Conservation (phyloP, 2,329 filamentous ascomycete species). For the Aspergillus quadricinctus region DNA sequence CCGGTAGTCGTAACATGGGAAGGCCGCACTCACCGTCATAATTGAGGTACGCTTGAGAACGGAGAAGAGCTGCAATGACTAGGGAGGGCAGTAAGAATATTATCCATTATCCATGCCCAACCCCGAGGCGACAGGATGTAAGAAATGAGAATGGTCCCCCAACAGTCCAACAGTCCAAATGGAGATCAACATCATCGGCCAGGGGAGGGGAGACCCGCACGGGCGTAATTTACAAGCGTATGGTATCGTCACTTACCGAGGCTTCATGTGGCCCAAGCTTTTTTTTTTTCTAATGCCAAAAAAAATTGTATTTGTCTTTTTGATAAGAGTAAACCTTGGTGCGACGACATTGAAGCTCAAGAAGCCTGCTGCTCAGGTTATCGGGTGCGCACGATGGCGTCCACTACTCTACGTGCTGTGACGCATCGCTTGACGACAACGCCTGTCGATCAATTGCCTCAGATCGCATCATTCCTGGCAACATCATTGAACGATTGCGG, state of each 20-base stretch:
- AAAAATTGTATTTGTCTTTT: slow-evolving; percentile 6
- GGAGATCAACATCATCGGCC: slow-evolving; percentile 20
- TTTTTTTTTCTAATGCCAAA: neutral
- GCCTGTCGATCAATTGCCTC: slow-evolving; percentile 67
- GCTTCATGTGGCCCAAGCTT: slow-evolving; percentile 30
- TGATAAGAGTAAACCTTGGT: neutral
- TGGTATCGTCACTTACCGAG: slow-evolving; percentile 26
- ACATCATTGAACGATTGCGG: slow-evolving; percentile 51
- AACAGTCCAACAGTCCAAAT: slow-evolving; percentile 1
- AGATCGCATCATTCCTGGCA: slow-evolving; percentile 65
- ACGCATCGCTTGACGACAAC: slow-evolving; percentile 61
- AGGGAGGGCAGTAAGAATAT: slow-evolving; percentile 11
- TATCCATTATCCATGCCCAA: slow-evolving; percentile 16
- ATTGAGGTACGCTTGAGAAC: slow-evolving; percentile 11
- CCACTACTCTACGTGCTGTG: slow-evolving; percentile 39
- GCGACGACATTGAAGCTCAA: neutral
- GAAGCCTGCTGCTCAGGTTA: neutral
- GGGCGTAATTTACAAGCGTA: slow-evolving; percentile 11
- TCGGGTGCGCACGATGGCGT: slow-evolving; percentile 22
- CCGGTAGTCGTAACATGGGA: neutral
- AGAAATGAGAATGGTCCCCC: neutral
- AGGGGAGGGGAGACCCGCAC: slow-evolving; percentile 20
- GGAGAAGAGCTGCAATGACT: slow-evolving; percentile 5
- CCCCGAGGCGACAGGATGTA: slow-evolving; percentile 12
- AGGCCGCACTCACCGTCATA: slow-evolving; percentile 20